Percentiles rank a stretch among this genome's conserved stretches.
phyloP scores from a whole-genome alignment of 1,284 basidiomycete species.

The Sporisorium scitamineum region DNA sequence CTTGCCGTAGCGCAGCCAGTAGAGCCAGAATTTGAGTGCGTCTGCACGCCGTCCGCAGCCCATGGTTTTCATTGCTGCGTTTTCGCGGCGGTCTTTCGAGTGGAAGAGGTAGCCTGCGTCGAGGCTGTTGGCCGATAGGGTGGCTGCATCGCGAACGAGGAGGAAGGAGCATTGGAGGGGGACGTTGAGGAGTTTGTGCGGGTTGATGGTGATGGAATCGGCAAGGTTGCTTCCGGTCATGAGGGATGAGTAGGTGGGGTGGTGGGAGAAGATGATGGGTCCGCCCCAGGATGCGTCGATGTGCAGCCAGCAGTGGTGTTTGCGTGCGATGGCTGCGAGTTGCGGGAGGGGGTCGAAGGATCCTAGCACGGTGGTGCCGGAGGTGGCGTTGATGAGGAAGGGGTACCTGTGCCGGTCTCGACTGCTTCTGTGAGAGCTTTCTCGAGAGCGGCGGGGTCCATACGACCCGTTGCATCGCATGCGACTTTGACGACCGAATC shows the following conservation, averaged over 20 bases:
- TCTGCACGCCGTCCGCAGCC: constrained; percentile 70
- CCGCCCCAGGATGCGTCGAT: constrained; percentile 71
- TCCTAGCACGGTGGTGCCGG: constrained; percentile 70
- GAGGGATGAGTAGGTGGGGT: constrained; percentile 23
- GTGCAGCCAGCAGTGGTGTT: constrained; percentile 68
- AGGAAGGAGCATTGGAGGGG: constrained; percentile 71
- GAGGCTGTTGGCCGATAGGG: constrained; percentile 68
- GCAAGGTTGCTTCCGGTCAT: constrained; percentile 65
- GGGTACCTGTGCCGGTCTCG: constrained; percentile 44
- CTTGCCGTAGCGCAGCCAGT: constrained; percentile 69
- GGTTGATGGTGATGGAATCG: constrained; percentile 70
- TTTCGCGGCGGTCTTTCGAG: constrained; percentile 41
- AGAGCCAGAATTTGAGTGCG: constrained; percentile 70
- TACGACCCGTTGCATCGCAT: constrained; percentile 60
- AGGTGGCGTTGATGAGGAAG: constrained; percentile 71
- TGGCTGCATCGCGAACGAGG: constrained; percentile 64
- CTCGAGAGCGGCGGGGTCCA: constrained; percentile 55
- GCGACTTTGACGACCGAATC: constrained; percentile 67
- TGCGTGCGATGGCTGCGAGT: constrained; percentile 64
- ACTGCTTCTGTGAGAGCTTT: constrained; percentile 27
- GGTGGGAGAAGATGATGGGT: constrained; percentile 67
- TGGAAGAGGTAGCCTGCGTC: constrained; percentile 71
- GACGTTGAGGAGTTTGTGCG: constrained; percentile 71
- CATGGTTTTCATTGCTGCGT: constrained; percentile 64
- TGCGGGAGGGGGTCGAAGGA: constrained; percentile 69